Conservation (phyloP, 768 basidiomycete genomes). For the Boletus vermiculosoides region DNA sequence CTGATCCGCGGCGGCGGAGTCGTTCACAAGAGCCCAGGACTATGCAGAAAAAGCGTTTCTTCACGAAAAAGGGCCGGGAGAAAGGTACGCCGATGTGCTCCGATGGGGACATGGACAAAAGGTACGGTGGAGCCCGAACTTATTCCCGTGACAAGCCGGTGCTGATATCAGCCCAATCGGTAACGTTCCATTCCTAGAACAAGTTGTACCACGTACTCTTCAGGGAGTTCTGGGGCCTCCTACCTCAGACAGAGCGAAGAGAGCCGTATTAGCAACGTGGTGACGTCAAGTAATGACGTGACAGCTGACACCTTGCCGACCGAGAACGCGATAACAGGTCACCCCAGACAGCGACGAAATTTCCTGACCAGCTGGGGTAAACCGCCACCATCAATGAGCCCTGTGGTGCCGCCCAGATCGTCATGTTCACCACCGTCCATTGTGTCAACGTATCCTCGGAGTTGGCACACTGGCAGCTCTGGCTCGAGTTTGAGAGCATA, state of each 20-base stretch:
- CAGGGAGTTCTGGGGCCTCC: constrained; percentile 5
- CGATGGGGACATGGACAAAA: not conserved
- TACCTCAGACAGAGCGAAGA: not conserved
- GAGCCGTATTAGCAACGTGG: not conserved
- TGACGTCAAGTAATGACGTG: constrained; percentile 3
- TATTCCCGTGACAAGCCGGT: not conserved
- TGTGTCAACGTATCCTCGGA: not conserved
- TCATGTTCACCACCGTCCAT: not conserved
- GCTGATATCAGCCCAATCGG: not conserved
- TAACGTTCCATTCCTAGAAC: constrained; percentile 1
- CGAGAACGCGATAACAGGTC: not conserved
- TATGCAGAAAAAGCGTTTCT: constrained; percentile 4
- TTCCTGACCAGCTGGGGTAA: constrained; percentile 5
- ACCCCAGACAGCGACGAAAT: not conserved
- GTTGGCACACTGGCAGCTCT: not conserved
- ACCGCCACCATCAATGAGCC: not conserved
- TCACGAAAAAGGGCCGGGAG: constrained; percentile 16
- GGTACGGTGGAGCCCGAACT: not conserved
- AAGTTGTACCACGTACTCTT: constrained; percentile 15
- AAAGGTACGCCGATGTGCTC: not conserved
- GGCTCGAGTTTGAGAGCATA: not conserved
- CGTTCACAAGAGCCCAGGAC: constrained; percentile 3
- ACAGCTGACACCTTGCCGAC: not conserved
- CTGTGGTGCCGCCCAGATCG: not conserved
- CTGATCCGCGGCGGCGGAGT: constrained; percentile 5